Evolutionary conservation across 2,329 filamentous ascomycete species (phyloP), one percentile per base, ranked within the genome.

Genomic region (Decorospora gaudefroyi): DNA sequence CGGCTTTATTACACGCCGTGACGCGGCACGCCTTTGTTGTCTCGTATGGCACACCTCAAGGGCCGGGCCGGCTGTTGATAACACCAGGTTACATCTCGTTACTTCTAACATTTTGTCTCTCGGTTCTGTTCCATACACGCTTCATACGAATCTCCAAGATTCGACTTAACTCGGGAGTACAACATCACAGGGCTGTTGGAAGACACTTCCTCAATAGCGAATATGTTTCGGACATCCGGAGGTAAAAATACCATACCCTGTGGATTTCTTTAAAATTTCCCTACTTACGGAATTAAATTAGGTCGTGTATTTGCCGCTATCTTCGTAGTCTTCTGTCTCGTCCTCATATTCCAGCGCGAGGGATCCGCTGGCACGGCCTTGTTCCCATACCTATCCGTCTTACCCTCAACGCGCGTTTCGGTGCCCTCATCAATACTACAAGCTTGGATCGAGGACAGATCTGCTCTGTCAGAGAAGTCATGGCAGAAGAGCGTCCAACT

Each of bases 401-500:
- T 60, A 5, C 49, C 57, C 6, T 51, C 49, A 15, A 27, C 35
- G 17, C 23, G 29, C 11, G 32, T 52, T 10, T 50, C 52, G 6
- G 46, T 51, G 37, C 44, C 46, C 6, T 48, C 57, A 15, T 48
- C 52, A 11, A 44, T 53, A 12, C 58, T 55, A 23, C 42, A 49
- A 50, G 49, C 55, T 56, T 61, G 56, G 47, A 49, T 66, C 6
- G 56, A 51, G 45, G 59, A 67, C 15, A 61, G 63, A 16, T 62
- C 65, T 33, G 47, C 47, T 6, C 59, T 66, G 4, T 67, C 64
- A 1, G 64, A 67, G 22, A 56, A 57, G 25, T 52, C 62, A 3
- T 67, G 64, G 64, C 34, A 59, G 37, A 60, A 57, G 38, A 65
- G 59, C 31, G 58, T 65, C 9, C 53, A 57, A 13, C 53, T 54